Conservation (phyloP, 1,284 basidiomycete genomes). For the Fomitopsis schrenkii region DNA sequence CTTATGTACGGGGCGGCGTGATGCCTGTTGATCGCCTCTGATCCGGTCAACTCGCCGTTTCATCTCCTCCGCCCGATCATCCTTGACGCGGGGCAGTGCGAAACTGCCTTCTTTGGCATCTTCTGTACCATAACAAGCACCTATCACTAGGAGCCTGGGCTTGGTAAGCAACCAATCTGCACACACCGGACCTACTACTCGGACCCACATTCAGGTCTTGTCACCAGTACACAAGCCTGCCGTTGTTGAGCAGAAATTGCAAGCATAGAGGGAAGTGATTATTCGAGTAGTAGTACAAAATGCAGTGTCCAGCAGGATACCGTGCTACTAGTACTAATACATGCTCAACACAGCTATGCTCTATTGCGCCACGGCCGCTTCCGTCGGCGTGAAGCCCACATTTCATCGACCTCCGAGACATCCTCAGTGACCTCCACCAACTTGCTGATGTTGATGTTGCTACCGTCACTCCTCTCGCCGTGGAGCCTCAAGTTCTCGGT, state of each 20-base stretch:
- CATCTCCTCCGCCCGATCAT: neutral
- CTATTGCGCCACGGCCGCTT: neutral
- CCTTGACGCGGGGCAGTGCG: slow-evolving; percentile 2
- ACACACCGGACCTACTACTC: neutral
- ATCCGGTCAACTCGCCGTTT: neutral
- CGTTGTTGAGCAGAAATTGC: neutral
- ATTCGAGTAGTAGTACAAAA: neutral
- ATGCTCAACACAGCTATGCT: neutral
- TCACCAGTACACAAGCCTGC: neutral
- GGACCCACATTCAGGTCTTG: neutral
- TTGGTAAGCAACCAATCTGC: no score
- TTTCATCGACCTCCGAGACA: neutral
- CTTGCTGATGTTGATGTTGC: neutral
- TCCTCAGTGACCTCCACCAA: neutral
- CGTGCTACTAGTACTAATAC: neutral
- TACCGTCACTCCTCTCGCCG: neutral
- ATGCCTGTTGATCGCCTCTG: slow-evolving; percentile 1
- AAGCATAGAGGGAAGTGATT: no score
- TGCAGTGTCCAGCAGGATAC: neutral
- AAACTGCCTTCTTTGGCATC: neutral
- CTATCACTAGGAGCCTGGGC: no score
- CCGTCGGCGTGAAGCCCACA: neutral
- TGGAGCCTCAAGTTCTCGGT: neutral
- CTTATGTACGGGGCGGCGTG: slow-evolving; percentile 1
- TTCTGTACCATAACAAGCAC: neutral